phyloP scores from a whole-genome alignment of 352 stramenopile genomes.

The Globisporangium solare region DNA sequence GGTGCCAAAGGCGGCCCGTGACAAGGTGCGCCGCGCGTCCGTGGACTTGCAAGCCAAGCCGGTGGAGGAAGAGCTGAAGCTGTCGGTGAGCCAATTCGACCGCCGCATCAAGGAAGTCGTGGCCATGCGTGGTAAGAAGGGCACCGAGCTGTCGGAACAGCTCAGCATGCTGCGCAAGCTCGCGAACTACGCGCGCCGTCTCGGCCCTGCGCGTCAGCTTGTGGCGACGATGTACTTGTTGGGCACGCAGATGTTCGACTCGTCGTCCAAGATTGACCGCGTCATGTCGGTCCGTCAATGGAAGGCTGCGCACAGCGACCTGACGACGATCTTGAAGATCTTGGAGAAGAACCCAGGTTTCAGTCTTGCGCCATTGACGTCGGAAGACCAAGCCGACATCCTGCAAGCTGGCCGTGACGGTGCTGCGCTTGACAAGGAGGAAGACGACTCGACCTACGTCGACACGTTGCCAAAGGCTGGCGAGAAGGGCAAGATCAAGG shows the following conservation, averaged over 20 bases:
- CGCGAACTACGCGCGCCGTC: conserved; percentile 69
- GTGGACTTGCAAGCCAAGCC: conserved; percentile 43
- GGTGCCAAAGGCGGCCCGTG: conserved; percentile 35
- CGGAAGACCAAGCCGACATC: conserved; percentile 85
- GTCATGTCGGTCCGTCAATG: conserved; percentile 79
- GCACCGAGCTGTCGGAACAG: conserved; percentile 71
- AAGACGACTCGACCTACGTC: conserved; percentile 84
- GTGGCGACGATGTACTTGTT: conserved; percentile 81
- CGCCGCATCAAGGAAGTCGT: conserved; percentile 83
- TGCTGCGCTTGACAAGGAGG: conserved; percentile 62
- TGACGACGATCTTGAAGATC: conserved; percentile 65
- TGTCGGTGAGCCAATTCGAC: conserved; percentile 75
- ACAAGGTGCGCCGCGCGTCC: conserved; percentile 49
- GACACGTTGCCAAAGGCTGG: conserved; percentile 67
- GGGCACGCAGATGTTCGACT: conserved; percentile 79
- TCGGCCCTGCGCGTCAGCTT: conserved; percentile 71
- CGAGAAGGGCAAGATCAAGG: conserved; percentile 79
- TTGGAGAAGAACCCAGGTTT: conserved; percentile 84
- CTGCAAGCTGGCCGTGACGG: conserved; percentile 69
- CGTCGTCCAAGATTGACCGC: conserved; percentile 79
- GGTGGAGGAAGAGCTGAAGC: conserved; percentile 81
- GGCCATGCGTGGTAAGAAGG: conserved; percentile 79
- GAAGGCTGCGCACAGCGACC: conserved; percentile 62
- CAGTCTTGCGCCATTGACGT: conserved; percentile 58
- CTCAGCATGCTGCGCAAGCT: conserved; percentile 69